These are phyloP conservation scores for Fusarium newnesense DNA, from an alignment of 2,329 filamentous ascomycete species.

Conservation along the genomic window DNA sequence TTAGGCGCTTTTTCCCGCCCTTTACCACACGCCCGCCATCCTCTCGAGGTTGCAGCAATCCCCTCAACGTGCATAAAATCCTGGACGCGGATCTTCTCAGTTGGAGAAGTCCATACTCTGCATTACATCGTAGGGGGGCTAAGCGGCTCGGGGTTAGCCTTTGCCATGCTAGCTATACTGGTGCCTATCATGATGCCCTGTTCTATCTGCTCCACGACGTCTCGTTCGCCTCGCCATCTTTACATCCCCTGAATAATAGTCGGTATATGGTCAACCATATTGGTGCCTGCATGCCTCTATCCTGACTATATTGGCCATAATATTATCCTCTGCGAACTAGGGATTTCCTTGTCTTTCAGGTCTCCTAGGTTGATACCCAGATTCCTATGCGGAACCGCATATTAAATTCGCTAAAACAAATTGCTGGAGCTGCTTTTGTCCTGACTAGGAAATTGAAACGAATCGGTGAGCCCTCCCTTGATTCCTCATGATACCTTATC, in stretches of 20 bases:
- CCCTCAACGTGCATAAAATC: slow-evolving; percentile 34
- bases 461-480: background rate
- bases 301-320: background rate
- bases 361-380: background rate
- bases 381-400: slow-evolving; percentile 6
- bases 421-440: background rate
- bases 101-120: slow-evolving; percentile 28
- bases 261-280: background rate
- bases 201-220: background rate
- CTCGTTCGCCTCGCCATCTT: slow-evolving; percentile 6
- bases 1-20: slow-evolving; percentile 24
- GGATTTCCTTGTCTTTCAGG: slow-evolving; percentile 9
- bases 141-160: slow-evolving; percentile 3
- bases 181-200: slow-evolving; percentile 2
- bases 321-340: background rate
- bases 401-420: slow-evolving; percentile 7
- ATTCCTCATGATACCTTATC: background rate
- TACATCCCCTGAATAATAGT: background rate
- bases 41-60: slow-evolving; percentile 25
- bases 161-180: background rate
- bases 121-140: slow-evolving; percentile 37
- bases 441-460: background rate
- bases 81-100: slow-evolving; percentile 40
- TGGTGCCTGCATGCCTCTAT: slow-evolving; percentile 5
- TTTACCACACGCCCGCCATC: slow-evolving; percentile 19